Percentiles rank a stretch among this genome's conserved stretches.
Conservation (phyloP, 2,329 filamentous ascomycete species). For the Claviceps sp. region DNA sequence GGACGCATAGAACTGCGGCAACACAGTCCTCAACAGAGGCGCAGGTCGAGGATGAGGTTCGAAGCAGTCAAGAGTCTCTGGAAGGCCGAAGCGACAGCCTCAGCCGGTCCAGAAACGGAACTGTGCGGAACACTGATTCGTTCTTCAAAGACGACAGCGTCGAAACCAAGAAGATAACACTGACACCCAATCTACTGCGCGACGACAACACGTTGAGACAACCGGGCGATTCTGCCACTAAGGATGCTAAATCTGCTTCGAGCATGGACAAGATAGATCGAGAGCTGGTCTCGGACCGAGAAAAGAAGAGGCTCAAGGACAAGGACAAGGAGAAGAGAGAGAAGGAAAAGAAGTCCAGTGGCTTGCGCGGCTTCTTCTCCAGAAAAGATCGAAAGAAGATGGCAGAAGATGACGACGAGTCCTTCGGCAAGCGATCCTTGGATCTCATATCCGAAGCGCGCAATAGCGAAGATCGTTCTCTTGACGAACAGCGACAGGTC, state of each 20-base stretch:
- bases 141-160: constrained; percentile 95
- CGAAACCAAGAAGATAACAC: constrained; percentile 92
- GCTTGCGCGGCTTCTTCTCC: constrained; percentile 47
- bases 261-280: constrained; percentile 60
- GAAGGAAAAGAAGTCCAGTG: constrained; percentile 50
- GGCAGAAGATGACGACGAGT: constrained; percentile 45
- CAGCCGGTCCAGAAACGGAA: constrained; percentile 67
- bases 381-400: constrained; percentile 47
- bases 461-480: constrained; percentile 29
- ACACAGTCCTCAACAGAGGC: constrained; percentile 16
- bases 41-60: constrained; percentile 22
- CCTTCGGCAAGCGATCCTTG: constrained; percentile 47
- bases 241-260: constrained; percentile 40
- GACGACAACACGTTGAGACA: constrained; percentile 57
- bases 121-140: constrained; percentile 81
- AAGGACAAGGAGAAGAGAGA: constrained; percentile 62
- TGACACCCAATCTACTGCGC: constrained; percentile 82
- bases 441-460: constrained; percentile 34
- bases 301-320: constrained; percentile 65
- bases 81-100: constrained; percentile 37
- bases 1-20: constrained; percentile 22
- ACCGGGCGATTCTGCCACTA: constrained; percentile 28
- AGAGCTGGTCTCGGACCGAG: constrained; percentile 47
- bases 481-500: constrained; percentile 25
- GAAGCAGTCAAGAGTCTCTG: constrained; percentile 54